Conservation (phyloP, 2,329 filamentous ascomycete genomes). For the Ophiostoma australiae region DNA sequence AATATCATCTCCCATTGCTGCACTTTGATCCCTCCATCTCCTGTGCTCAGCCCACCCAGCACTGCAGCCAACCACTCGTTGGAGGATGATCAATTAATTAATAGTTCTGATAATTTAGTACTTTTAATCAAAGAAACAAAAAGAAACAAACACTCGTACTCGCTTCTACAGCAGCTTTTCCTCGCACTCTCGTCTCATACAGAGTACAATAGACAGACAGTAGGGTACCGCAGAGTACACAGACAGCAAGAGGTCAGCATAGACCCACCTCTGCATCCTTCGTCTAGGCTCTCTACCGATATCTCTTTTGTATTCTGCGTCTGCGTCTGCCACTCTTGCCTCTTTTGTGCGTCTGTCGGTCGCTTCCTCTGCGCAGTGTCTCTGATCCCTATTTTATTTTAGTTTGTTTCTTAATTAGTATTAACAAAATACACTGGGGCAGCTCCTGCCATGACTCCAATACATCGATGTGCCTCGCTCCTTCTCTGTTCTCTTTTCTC, state of each 20-base stretch:
- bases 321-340: background rate
- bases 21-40: background rate
- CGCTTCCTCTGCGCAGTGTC: background rate
- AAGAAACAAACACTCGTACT: no score
- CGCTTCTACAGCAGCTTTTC: no score
- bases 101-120: no score
- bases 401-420: background rate
- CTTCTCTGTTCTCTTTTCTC: background rate
- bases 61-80: background rate
- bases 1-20: no score
- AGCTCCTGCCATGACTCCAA: no score
- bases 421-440: no score
- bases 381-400: background rate
- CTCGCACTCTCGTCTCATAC: no score
- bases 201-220: no score
- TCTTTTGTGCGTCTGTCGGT: background rate
- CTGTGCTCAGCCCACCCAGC: background rate
- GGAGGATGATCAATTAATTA: no score
- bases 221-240: no score
- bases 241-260: background rate
- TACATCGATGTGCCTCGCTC: background rate
- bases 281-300: background rate
- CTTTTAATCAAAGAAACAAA: no score
- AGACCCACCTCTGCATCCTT: conserved; percentile 1
- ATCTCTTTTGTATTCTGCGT: background rate